Evolutionary conservation across 306 rosid species (phyloP), one percentile per base, ranked within the genome.

Genomic region (Fagus crenata): DNA sequence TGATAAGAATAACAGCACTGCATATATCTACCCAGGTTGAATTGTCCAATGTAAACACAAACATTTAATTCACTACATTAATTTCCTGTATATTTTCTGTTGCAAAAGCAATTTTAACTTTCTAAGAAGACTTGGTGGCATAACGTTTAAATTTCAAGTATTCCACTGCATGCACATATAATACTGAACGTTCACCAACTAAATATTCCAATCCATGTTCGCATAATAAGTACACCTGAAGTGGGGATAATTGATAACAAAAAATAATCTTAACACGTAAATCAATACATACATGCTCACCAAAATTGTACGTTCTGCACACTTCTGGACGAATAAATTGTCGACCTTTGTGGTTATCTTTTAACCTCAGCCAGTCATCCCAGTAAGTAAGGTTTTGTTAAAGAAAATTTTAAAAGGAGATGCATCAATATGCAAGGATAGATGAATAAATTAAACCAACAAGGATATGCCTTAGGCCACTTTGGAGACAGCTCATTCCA

Each of bases 401-500:
- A 94, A 86, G 97, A 84, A 89, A 90, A 86, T 17, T 56, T 78
- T 63, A 35, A 36, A 51, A 68, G n/a, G 56, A 77, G 71, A 79
- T 8, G 40, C 60, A 73, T 51, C 73, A 79, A 53, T 81, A 73
- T 77, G 33, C 68, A 73, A 22, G 67, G 49, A 76, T 36, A 60
- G 74, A 7, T 76, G 71, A 41, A 70, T 51, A 36, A 46, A 81
- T 78, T 69, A 56, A 75, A 7, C 36, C 11, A 77, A 75, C 59
- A 92, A 92, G 98, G 98, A 95, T 95, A 95, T 95, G 98, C 97
- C 78, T 92, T 92, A 14, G 98, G 98, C 98, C 97, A 95, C 85
- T 95, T 95, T n/a, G 97, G 97, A 74, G 98, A 95, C 59, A 95
- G 88, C 85, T 95, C 97, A 88, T 95, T 93, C 98, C 98, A 92